Base-by-base conservation (phyloP, 306 rosid species). In the Styphnolobium japonicum region DNA sequence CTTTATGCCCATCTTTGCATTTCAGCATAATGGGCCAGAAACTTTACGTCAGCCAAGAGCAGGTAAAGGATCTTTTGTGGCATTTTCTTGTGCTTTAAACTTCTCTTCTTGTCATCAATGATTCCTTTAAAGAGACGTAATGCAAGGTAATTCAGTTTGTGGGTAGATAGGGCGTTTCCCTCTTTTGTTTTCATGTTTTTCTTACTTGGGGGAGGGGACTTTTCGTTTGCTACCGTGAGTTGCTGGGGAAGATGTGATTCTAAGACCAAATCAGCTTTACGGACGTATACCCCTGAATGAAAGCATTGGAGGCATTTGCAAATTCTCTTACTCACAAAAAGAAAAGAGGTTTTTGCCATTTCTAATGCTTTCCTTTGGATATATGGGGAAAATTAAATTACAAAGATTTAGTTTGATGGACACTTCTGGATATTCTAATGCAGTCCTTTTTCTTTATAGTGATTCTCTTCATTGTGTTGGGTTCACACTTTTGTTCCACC, bases 11-110 rank as follows among this genome's bases (percentile, higher is more conserved):
- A 66, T 94, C 91, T 78, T 86, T 94, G 81, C 98, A 92, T 40
- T 94, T 94, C 88, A 94, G 98, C 84, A 87, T 94, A 71, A 94
- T 94, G 98, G 97, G 98, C 67, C 97, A 94, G 76, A 94, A 94
- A 66, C 93, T 94, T 49, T 87, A 92, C 40, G 89, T 94, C 82
- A 94, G 97, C 82, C 96, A 92, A 73, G 98, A 94, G 66, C 98
- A 94, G 97, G 98, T 92, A 81, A 61, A 37, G 75, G 31, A 5
- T 39, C 55, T 60, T 61, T 53, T 34, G 16, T 76, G 27, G 31
- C 34, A 19, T 78, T 76, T 31, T 72, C 43, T 5, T 56, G 22
- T 22, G 0, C 60, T 57, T 66, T 31, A 37, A 34, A 67, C 74
- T 46, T 82, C 76, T 82, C 7, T 51, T 56, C 29, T 10, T 1